Base-by-base conservation (phyloP, 331 rosid species). In the Acacia pycnantha region DNA sequence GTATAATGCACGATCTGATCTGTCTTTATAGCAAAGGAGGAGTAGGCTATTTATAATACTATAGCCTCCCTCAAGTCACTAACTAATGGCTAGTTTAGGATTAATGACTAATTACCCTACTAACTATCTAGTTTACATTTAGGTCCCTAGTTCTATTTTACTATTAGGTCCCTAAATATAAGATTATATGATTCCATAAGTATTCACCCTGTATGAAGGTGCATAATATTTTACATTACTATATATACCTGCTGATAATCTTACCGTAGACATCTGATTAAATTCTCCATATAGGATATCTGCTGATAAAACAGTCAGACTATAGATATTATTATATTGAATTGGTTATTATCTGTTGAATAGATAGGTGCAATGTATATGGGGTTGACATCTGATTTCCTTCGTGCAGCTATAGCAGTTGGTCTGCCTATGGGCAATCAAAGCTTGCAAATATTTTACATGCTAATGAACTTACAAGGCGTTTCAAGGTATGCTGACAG, bases 401-500 rank as follows among this genome's bases (percentile, higher is more conserved):
- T 83, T 67, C 40, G 70, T 74, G 48, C 86, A 86, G 91, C 48
- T 87, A 86, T 82, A 83, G 31, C 83, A 85, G 80, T 72, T 26
- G 88, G 18, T 35, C 46, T 24, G 94, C 99, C 70, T 96, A 93
- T 90, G 98, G 98, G 56, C 99, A 92, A 67, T 93, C 99, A 62
- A 96, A 93, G 93, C 98, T 96, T 31, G 90, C 99, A 64, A 95
- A 93, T 79, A 77, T 93, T 71, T 87, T 94, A 82, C 98, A 94
- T 82, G 90, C 98, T 61, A 92, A 91, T 53, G 94, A 94, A 89
- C 94, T 94, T 44, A 11, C 94, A 37, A 89, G 83, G 77, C 86
- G 54, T 75, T 78, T 94, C 74, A 92, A 90, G 98, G 98, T 92
- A 77, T 46, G 66, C 64, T 64, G 21, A 41, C 78, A 78, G 66